These are phyloP conservation scores for Saccharomyces hybrid DNA, from an alignment of 1,139 yeast genomes.

Conservation along the genomic window DNA sequence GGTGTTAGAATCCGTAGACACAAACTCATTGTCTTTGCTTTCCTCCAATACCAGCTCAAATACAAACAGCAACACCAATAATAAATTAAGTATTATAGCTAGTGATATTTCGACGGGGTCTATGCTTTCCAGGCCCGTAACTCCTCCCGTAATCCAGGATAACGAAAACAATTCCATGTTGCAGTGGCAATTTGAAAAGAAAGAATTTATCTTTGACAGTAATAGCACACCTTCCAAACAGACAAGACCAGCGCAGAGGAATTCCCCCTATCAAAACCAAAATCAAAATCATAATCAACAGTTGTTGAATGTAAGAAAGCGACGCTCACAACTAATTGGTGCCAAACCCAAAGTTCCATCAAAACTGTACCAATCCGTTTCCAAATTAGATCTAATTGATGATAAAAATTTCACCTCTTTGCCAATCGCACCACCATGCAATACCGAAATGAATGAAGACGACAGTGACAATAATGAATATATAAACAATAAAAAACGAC, in stretches of 20 bases:
- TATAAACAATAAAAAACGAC: slow-evolving; percentile 2
- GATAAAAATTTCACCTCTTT: slow-evolving; percentile 25
- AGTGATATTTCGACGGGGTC: slow-evolving; percentile 3
- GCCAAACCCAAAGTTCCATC: slow-evolving; percentile 22
- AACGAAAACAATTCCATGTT: slow-evolving; percentile 15
- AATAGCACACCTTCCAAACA: slow-evolving; percentile 28
- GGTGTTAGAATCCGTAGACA: slow-evolving; percentile 24
- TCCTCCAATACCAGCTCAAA: slow-evolving; percentile 9
- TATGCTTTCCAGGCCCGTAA: slow-evolving; percentile 6
- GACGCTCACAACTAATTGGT: slow-evolving; percentile 23
- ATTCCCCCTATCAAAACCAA: not conserved
- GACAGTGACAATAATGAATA: slow-evolving; percentile 3
- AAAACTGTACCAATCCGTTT: slow-evolving; percentile 17
- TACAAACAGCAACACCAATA: slow-evolving; percentile 8
- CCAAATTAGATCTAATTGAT: slow-evolving; percentile 28
- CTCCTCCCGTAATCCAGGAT: slow-evolving; percentile 9
- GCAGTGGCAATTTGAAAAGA: slow-evolving; percentile 24
- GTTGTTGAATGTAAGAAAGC: slow-evolving; percentile 15
- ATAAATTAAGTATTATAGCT: slow-evolving; percentile 1
- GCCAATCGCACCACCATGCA: slow-evolving; percentile 27
- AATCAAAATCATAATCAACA: slow-evolving; percentile 6
- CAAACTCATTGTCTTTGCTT: slow-evolving; percentile 21
- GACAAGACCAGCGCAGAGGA: not conserved
- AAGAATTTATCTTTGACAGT: slow-evolving; percentile 26
- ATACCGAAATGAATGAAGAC: not conserved